These are phyloP conservation scores for Sphagnum fallax DNA, from an alignment of 228 moss, liverwort and hornwort genomes.

Conservation along the genomic window DNA sequence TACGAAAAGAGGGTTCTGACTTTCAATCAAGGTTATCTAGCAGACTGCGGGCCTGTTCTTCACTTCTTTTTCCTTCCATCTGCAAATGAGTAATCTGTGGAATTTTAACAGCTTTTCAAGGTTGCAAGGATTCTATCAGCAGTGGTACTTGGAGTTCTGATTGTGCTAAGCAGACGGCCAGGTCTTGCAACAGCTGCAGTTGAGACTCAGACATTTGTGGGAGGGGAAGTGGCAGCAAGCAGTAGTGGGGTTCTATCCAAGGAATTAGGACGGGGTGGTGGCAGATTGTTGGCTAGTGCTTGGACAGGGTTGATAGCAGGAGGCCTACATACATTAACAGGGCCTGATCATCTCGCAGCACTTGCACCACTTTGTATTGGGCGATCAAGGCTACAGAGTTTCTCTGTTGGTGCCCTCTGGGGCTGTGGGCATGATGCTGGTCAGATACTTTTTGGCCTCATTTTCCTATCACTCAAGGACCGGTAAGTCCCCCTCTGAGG, in stretches of 20 bases:
- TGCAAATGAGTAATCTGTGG: no score
- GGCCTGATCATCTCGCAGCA: constrained; percentile 88
- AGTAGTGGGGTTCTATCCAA: constrained; percentile 26
- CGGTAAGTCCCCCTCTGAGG: constrained; percentile 17
- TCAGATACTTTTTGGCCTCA: constrained; percentile 82
- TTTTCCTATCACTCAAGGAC: constrained; percentile 81
- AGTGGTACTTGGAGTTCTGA: constrained; percentile 39
- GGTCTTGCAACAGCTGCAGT: constrained; percentile 49
- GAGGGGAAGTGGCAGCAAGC: constrained; percentile 23
- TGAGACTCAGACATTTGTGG: constrained; percentile 33
- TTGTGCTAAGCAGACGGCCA: constrained; percentile 38
- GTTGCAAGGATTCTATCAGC: constrained; percentile 37
- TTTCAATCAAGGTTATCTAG: no score
- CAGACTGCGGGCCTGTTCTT: no score
- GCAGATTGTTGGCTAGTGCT: constrained; percentile 68
- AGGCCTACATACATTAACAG: constrained; percentile 79
- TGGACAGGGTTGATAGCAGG: constrained; percentile 93
- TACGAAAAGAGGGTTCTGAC: no score
- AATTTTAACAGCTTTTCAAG: constrained; percentile 2
- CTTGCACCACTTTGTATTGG: constrained; percentile 92
- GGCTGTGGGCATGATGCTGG: constrained; percentile 94
- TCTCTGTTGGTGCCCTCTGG: constrained; percentile 90
- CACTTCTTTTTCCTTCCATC: no score
- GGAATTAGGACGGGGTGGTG: constrained; percentile 43
- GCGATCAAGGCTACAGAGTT: constrained; percentile 74